phyloP scores from a whole-genome alignment of 805 yeast genomes.

The Kazachstania viticola region DNA sequence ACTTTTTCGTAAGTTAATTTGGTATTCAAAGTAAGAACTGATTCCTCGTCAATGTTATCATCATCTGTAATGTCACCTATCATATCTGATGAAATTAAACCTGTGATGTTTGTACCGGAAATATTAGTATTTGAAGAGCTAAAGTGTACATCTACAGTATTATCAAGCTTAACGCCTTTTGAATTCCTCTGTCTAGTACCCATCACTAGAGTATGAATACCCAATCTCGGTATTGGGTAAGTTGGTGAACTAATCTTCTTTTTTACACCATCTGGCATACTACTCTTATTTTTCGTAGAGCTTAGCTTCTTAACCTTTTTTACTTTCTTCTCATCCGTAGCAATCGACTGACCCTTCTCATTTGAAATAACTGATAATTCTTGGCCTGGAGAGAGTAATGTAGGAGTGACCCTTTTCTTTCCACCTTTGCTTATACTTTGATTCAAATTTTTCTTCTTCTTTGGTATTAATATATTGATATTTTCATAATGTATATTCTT shows the following conservation, averaged over 20 bases:
- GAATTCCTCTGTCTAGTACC: conserved; percentile 36
- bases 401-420: conserved; percentile 63
- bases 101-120: background rate
- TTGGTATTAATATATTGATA: conserved; percentile 20
- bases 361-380: background rate
- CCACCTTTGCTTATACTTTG: conserved; percentile 60
- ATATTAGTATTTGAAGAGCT: too few species aligned
- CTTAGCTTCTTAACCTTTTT: too few species aligned
- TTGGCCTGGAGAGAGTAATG: conserved; percentile 38
- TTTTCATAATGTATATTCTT: conserved; percentile 4
- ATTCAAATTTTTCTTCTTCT: conserved; percentile 25
- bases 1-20: conserved; percentile 17
- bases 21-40: conserved; percentile 21
- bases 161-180: conserved; percentile 17
- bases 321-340: background rate
- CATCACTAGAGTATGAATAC: conserved; percentile 52
- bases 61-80: conserved; percentile 41
- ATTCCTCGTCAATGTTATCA: conserved; percentile 18
- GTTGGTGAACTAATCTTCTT: conserved; percentile 33
- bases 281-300: background rate
- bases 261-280: conserved; percentile 6
- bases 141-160: conserved; percentile 3
- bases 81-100: conserved; percentile 5
- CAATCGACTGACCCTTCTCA: background rate
- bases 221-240: conserved; percentile 48